These are phyloP conservation scores for Diaporthe citrichinensis DNA, from an alignment of 2,329 filamentous ascomycete genomes.

Conservation along the genomic window DNA sequence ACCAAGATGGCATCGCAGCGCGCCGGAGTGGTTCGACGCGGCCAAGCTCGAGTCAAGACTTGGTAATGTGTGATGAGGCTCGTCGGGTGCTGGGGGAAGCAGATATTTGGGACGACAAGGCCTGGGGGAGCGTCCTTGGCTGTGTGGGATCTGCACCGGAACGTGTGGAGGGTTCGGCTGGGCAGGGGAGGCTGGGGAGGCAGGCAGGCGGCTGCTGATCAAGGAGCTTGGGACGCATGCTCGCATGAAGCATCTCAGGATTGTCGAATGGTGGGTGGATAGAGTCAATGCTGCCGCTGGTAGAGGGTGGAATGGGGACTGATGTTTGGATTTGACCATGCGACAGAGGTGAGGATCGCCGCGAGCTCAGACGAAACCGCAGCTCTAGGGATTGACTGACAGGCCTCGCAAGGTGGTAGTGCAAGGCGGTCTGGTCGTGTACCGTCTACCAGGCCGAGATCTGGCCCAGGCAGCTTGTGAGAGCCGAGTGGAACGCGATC, in stretches of 20 bases:
- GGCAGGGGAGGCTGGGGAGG: constrained; percentile 18
- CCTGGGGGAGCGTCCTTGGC: constrained; percentile 16
- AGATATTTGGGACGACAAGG: constrained; percentile 18
- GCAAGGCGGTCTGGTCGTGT: not conserved
- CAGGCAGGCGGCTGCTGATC: not conserved
- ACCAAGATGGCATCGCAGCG: constrained; percentile 15
- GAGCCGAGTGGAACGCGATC: not conserved
- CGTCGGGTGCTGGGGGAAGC: not conserved
- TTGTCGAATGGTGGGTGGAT: constrained; percentile 4
- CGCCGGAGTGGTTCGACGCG: constrained; percentile 27
- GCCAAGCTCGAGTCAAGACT: constrained; percentile 29
- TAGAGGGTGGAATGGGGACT: constrained; percentile 1
- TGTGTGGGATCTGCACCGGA: constrained; percentile 28
- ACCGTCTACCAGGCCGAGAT: constrained; percentile 10
- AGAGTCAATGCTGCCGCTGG: constrained; percentile 13
- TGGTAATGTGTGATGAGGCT: constrained; percentile 11
- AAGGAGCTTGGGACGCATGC: constrained; percentile 21
- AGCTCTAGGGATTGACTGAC: not conserved
- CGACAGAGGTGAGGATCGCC: constrained; percentile 28
- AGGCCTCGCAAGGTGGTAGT: constrained; percentile 3
- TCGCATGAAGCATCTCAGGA: constrained; percentile 20
- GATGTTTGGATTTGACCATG: constrained; percentile 28
- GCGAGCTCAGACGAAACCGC: constrained; percentile 29
- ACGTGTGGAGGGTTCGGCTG: constrained; percentile 6
- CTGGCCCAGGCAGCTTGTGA: constrained; percentile 11